These are phyloP conservation scores for Glaciozyma martinii DNA, from an alignment of 768 basidiomycete genomes.

Conservation along the genomic window DNA sequence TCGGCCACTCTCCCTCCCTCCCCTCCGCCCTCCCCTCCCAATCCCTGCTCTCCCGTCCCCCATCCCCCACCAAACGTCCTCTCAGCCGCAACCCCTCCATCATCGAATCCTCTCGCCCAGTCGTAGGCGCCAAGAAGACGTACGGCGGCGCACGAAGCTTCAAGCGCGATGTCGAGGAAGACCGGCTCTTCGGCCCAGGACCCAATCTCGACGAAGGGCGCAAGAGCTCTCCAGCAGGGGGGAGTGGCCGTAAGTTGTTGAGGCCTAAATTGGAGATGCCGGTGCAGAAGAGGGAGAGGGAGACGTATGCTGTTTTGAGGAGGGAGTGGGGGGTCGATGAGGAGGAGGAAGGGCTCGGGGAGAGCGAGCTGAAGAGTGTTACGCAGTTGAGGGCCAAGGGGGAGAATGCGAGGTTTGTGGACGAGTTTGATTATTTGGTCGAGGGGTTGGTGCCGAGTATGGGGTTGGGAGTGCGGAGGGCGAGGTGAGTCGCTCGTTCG, in stretches of 20 bases:
- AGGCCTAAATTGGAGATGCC: background rate
- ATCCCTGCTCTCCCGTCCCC: background rate
- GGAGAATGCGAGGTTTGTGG: conserved; percentile 26
- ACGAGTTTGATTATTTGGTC: conserved; percentile 27
- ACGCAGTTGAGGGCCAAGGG: conserved; percentile 26
- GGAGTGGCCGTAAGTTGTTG: background rate
- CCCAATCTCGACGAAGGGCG: background rate
- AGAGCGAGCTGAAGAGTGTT: conserved; percentile 10
- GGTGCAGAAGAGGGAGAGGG: background rate
- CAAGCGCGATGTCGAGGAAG: conserved; percentile 7
- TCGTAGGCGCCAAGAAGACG: background rate
- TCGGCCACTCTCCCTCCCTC: background rate
- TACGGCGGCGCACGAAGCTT: conserved; percentile 17
- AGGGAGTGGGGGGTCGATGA: conserved; percentile 19
- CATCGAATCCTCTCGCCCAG: background rate
- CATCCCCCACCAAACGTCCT: background rate
- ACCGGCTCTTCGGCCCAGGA: background rate
- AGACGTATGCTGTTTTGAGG: conserved; percentile 9
- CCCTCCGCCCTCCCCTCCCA: background rate
- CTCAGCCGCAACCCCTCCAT: background rate
- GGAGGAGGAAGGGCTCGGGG: conserved; percentile 7
- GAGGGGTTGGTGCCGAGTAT: conserved; percentile 22
- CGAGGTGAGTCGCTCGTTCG: conserved; percentile 20
- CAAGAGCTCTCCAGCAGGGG: no score
- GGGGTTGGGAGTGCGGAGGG: conserved; percentile 10